Base-by-base conservation (phyloP, 1,284 basidiomycete species). In the Sporisorium iseilematis-ciliati region DNA sequence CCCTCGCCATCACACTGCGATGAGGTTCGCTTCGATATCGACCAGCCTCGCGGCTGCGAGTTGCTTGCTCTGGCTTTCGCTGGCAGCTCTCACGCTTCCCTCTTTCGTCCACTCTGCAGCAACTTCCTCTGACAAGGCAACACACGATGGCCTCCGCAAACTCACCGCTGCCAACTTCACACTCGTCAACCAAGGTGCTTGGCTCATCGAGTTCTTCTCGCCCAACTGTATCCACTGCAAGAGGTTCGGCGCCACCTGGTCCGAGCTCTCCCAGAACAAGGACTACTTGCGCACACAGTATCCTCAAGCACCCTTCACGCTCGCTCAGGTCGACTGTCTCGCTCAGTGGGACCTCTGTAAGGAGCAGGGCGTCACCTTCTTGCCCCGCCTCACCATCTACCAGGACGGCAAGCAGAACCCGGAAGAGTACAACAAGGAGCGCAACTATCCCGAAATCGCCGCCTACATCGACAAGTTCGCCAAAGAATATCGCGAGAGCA, bases 221-320 rank as follows among this genome's bases (percentile, higher is more conserved):
- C 93, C 93, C 0, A 92, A 90, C 75, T 95, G 93, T 82, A 82
- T 84, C n/a, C 93, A 94, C 82, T 95, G 93, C 85, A 88, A 88
- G 43, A 78, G 86, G 0, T 94, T 95, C 76, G 89, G 90, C 10
- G 93, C 95, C 0, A 94, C 91, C 35, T 99, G 95, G 94, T 88
- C 89, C 40, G 86, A 91, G 53, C 87, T 97, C 4, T 87, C 86
- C 1, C 82, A 86, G 49, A 89, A 91, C 40, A 90, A 90, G 61
- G 88, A 89, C 65, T 84, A 86, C 46, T 87, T 88, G 42, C 85
- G 89, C 78, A 88, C 91, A 10, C 70, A 77, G 31, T 82, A 79
- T 50, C 79, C 81, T 0, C 68, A 72, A 2, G 82, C 80, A 1
- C 82, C 82, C 18, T 76, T 83, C 59, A 77, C 73, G 0, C 65